Conservation (phyloP, 2,329 filamentous ascomycete species). For the Dactylellina drechsleri region DNA sequence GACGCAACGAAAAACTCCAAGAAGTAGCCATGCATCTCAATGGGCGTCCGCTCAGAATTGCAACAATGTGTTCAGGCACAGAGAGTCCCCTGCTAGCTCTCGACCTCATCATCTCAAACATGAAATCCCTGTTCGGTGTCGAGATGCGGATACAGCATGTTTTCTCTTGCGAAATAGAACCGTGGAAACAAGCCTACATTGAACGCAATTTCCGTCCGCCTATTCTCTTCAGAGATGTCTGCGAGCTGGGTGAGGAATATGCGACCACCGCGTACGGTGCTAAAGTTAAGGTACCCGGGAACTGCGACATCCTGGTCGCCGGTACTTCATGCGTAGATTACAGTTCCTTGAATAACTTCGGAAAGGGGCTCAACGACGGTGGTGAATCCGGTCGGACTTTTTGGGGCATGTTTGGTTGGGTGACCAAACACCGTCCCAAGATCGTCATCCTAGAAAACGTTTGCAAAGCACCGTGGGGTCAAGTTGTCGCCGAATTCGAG, state of each 20-base stretch:
- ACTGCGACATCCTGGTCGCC: conserved; percentile 74
- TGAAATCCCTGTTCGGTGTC: conserved; percentile 59
- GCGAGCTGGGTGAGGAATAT: conserved; percentile 65
- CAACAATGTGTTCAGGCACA: conserved; percentile 81
- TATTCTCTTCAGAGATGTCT: conserved; percentile 70
- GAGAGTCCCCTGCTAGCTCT: conserved; percentile 77
- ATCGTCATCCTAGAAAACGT: conserved; percentile 81
- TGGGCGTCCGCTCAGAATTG: conserved; percentile 66
- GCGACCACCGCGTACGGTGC: conserved; percentile 76
- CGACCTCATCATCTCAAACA: conserved; percentile 67
- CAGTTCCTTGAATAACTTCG: conserved; percentile 71
- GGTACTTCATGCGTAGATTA: conserved; percentile 82
- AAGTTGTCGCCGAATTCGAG: conserved; percentile 64
- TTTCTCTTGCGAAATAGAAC: conserved; percentile 73
- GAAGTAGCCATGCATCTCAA: conserved; percentile 61
- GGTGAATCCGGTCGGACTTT: conserved; percentile 76
- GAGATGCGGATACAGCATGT: conserved; percentile 67
- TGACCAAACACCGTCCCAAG: conserved; percentile 67
- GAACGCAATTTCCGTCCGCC: conserved; percentile 68
- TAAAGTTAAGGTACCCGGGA: conserved; percentile 67
- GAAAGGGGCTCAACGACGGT: conserved; percentile 66
- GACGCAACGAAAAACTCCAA: conserved; percentile 59
- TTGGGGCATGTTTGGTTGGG: conserved; percentile 70
- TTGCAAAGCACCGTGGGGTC: conserved; percentile 68
- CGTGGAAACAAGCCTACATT: conserved; percentile 73